A percentile compares a stretch with the other conserved stretches of the same genome.
These are phyloP conservation scores for Cyclotella cryptica DNA, from an alignment of 108 stramenopile species.

Conservation along the genomic window DNA sequence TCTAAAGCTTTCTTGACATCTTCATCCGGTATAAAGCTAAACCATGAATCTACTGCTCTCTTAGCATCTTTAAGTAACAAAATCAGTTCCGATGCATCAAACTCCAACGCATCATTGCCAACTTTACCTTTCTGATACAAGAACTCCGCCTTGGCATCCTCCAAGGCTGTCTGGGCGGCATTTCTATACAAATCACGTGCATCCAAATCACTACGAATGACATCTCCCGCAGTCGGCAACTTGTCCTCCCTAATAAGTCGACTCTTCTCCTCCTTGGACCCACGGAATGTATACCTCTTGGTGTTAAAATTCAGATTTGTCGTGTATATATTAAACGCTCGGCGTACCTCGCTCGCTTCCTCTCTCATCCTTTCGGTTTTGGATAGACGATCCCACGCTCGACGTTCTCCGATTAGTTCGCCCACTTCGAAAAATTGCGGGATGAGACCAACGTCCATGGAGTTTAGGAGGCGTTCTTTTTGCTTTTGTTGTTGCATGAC, in stretches of 20 bases:
- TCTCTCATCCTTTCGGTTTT: conserved; percentile 51
- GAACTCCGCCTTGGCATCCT: conserved; percentile 75
- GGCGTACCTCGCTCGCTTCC: conserved; percentile 46
- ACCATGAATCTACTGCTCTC: conserved; percentile 65
- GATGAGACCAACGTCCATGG: conserved; percentile 26
- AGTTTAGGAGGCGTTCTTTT: conserved; percentile 37
- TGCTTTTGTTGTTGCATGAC: conserved; percentile 34
- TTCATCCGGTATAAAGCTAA: conserved; percentile 63
- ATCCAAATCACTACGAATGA: conserved; percentile 83
- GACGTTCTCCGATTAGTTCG: conserved; percentile 60
- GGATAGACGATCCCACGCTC: conserved; percentile 57
- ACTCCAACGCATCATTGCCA: conserved; percentile 40
- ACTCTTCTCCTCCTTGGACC: conserved; percentile 50
- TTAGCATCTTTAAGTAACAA: conserved; percentile 49
- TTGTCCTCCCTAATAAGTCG: conserved; percentile 60
- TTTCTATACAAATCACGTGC: conserved; percentile 81
- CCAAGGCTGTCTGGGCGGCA: conserved; percentile 61
- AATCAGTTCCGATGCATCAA: conserved; percentile 44
- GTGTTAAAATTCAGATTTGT: conserved; percentile 51
- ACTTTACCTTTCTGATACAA: conserved; percentile 45
- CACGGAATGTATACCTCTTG: conserved; percentile 51
- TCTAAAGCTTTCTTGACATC: conserved; percentile 65
- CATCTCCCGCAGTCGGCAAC: conserved; percentile 65
- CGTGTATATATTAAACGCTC: conserved; percentile 67
- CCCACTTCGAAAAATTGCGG: conserved; percentile 51